These are phyloP conservation scores for Gossypium turneri DNA, from an alignment of 345 rosid species.

Conservation along the genomic window DNA sequence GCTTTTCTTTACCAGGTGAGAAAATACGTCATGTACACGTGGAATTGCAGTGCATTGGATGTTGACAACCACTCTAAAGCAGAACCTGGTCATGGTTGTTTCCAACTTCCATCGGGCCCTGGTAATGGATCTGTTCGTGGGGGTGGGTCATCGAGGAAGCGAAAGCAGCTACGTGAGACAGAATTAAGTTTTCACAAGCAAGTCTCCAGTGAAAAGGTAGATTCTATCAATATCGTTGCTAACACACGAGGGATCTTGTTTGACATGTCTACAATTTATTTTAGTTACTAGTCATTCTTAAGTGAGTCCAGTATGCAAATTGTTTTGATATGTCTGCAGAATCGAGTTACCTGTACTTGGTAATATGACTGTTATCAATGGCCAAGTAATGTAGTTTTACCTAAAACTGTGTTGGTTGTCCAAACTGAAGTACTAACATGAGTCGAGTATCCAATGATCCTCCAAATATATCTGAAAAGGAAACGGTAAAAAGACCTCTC, in stretches of 20 bases:
- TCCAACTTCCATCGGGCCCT: conserved; percentile 34
- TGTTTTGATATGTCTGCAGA: too few relatives aligned
- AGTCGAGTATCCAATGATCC: not conserved
- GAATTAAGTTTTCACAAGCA: conserved; percentile 38
- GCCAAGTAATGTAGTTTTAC: not conserved
- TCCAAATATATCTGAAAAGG: not conserved
- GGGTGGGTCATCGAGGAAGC: conserved; percentile 35
- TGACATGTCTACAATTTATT: too few relatives aligned
- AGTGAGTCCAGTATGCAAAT: too few relatives aligned
- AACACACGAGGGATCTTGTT: too few relatives aligned
- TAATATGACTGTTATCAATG: not conserved
- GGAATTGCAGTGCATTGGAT: conserved; percentile 56
- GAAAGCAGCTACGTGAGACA: conserved; percentile 19
- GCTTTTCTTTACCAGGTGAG: conserved; percentile 56
- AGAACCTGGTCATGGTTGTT: conserved; percentile 32
- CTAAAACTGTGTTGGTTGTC: not conserved
- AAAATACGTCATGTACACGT: conserved; percentile 82
- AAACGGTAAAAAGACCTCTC: too few relatives aligned
- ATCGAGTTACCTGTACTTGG: not conserved
- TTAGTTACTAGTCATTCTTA: too few relatives aligned
- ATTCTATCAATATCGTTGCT: not conserved
- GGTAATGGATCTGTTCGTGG: conserved; percentile 31
- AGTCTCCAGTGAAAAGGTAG: conserved; percentile 54
- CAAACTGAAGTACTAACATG: not conserved
- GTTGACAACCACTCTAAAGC: conserved; percentile 27